Evolutionary conservation across 2,329 filamentous ascomycete genomes (phyloP).

Genomic region (Diplodia sapinea): DNA sequence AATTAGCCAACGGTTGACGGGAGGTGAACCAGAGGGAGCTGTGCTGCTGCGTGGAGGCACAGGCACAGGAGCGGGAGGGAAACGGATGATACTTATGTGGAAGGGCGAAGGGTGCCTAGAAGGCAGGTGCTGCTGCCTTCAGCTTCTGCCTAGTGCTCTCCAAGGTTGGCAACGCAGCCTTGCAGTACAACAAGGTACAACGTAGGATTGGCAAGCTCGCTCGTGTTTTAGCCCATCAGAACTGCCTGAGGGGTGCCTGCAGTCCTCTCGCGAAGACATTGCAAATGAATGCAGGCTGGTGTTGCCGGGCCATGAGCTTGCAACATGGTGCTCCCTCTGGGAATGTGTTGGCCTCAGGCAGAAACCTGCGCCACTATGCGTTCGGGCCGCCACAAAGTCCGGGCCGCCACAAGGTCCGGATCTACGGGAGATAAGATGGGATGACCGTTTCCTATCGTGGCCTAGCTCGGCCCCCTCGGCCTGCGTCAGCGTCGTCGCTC

Average conservation of each 20-base stretch:
- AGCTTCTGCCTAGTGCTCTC: not conserved
- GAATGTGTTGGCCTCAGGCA: not conserved
- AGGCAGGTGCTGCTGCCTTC: constrained; percentile 15
- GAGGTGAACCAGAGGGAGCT: no score
- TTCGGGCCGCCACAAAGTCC: constrained; percentile 2
- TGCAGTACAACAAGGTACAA: not conserved
- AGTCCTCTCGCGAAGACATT: not conserved
- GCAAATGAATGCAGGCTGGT: not conserved
- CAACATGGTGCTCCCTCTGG: no score
- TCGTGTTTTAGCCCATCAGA: not conserved
- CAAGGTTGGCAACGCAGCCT: not conserved
- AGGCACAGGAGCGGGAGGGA: not conserved
- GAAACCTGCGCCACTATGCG: not conserved
- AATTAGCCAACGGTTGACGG: no score
- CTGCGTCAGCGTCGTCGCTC: constrained; percentile 18
- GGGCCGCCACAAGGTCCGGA: constrained; percentile 6
- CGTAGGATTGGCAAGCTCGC: not conserved
- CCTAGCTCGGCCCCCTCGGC: constrained; percentile 14
- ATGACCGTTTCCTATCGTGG: not conserved
- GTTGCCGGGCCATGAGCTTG: no score
- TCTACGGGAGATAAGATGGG: not conserved
- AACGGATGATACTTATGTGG: no score
- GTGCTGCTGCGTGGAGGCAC: not conserved
- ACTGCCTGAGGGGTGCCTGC: no score
- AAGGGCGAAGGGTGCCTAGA: not conserved